Conservation (phyloP, 345 rosid genomes). For the Cardamine resedifolia region DNA sequence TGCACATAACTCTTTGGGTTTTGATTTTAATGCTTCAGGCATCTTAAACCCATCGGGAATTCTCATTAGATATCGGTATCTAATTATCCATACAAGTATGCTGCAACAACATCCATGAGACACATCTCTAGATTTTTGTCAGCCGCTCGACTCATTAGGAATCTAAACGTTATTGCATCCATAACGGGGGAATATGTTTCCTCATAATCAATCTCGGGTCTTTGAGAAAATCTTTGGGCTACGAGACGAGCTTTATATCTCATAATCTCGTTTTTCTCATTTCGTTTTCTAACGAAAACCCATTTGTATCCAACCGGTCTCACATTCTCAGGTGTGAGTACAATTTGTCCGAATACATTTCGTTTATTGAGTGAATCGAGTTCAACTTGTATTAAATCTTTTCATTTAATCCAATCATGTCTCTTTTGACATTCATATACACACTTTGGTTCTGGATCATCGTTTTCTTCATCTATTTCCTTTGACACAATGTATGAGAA, state of each 20-base stretch:
- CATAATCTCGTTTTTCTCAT: neutral
- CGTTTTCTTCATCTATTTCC: neutral
- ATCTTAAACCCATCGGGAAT: too few species aligned
- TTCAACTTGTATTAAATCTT: neutral
- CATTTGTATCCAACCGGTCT: neutral
- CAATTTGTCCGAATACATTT: too few species aligned
- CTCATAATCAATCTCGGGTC: neutral
- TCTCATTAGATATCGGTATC: too few species aligned
- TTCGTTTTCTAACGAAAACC: neutral
- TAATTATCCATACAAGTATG: too few species aligned
- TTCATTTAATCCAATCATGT: neutral
- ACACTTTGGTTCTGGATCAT: neutral
- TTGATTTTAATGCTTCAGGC: too few species aligned
- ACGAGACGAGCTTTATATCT: neutral
- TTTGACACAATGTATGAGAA: neutral
- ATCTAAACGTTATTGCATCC: neutral
- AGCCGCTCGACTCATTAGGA: neutral
- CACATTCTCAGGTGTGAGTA: too few species aligned
- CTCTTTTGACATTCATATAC: neutral
- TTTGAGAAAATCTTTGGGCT: neutral
- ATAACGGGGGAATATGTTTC: neutral
- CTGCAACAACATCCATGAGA: too few species aligned
- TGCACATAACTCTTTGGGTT: too few species aligned
- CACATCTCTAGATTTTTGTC: neutral
- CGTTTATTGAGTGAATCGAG: neutral